A percentile compares a stretch with the other conserved stretches of the same genome.
Conservation (phyloP, 1,139 yeast genomes). For the Lodderomyces beijingensis region DNA sequence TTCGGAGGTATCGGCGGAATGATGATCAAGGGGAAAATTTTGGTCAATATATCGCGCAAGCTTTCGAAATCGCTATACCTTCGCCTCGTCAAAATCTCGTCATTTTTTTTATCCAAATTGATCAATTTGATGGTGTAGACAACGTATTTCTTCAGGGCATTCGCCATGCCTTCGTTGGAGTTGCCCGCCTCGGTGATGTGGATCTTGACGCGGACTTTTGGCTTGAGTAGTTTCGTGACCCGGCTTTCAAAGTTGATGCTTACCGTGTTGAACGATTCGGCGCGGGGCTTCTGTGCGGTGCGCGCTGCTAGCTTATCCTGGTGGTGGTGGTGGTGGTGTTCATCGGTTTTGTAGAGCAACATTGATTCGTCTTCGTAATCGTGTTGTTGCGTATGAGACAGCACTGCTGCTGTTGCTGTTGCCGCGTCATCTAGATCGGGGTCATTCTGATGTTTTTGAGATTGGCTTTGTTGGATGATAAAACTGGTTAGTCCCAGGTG, state of each 20-base stretch:
- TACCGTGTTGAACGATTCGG: slow-evolving; percentile 22
- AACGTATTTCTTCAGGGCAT: slow-evolving; percentile 60
- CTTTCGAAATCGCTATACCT: slow-evolving; percentile 92
- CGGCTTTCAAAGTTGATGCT: slow-evolving; percentile 37
- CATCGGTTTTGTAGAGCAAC: slow-evolving; percentile 19
- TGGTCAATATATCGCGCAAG: slow-evolving; percentile 62
- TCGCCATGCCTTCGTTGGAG: slow-evolving; percentile 64
- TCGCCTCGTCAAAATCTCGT: slow-evolving; percentile 61
- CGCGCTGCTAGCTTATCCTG: no score
- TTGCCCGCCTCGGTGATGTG: slow-evolving; percentile 74
- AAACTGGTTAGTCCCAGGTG: slow-evolving; percentile 30
- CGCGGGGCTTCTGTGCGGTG: slow-evolving; percentile 3
- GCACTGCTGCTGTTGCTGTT: no score
- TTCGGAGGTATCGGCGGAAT: slow-evolving; percentile 97
- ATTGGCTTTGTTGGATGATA: slow-evolving; percentile 9
- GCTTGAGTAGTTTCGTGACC: slow-evolving; percentile 32
- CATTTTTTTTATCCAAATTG: slow-evolving; percentile 17
- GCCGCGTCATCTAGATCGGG: no score
- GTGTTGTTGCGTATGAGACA: no score
- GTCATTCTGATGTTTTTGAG: slow-evolving; percentile 1
- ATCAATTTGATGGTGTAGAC: slow-evolving; percentile 72
- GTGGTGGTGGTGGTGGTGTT: slow-evolving; percentile 3
- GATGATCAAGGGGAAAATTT: slow-evolving; percentile 74
- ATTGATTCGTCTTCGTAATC: slow-evolving; percentile 24
- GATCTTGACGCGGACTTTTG: slow-evolving; percentile 34